These are phyloP conservation scores for Boletus rubescentipes DNA, from an alignment of 768 basidiomycete genomes.

Conservation along the genomic window DNA sequence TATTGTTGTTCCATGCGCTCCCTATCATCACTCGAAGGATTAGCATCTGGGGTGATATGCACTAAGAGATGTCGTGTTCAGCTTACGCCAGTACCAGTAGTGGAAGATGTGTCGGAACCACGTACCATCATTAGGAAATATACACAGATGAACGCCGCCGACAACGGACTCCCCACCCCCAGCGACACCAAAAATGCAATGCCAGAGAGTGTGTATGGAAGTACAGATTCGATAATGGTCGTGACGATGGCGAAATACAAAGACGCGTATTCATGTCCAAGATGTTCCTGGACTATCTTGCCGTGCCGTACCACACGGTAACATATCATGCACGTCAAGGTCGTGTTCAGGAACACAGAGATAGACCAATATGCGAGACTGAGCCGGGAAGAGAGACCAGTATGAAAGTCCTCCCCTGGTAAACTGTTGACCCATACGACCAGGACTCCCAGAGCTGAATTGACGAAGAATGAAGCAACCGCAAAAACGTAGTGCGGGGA, in stretches of 20 bases:
- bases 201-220: constrained; percentile 14
- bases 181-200: constrained; percentile 5
- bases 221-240: constrained; percentile 10
- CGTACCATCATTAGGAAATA: constrained; percentile 22
- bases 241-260: constrained; percentile 16
- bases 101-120: neutral
- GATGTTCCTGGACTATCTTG: neutral
- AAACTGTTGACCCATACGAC: constrained; percentile 10
- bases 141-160: constrained; percentile 6
- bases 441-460: constrained; percentile 15
- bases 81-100: neutral
- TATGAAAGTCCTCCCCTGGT: constrained; percentile 10
- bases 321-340: constrained; percentile 13
- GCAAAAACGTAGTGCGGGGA: neutral
- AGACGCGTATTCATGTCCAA: constrained; percentile 2
- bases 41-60: constrained; percentile 23
- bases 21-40: constrained; percentile 22
- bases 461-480: neutral
- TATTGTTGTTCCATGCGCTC: constrained; percentile 12
- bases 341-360: neutral
- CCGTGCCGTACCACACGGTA: constrained; percentile 15
- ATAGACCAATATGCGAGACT: constrained; percentile 17
- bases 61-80: constrained; percentile 1
- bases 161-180: constrained; percentile 8
- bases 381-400: constrained; percentile 3